phyloP scores from a whole-genome alignment of 2,329 filamentous ascomycete species.

The Xylaria hypoxylon region DNA sequence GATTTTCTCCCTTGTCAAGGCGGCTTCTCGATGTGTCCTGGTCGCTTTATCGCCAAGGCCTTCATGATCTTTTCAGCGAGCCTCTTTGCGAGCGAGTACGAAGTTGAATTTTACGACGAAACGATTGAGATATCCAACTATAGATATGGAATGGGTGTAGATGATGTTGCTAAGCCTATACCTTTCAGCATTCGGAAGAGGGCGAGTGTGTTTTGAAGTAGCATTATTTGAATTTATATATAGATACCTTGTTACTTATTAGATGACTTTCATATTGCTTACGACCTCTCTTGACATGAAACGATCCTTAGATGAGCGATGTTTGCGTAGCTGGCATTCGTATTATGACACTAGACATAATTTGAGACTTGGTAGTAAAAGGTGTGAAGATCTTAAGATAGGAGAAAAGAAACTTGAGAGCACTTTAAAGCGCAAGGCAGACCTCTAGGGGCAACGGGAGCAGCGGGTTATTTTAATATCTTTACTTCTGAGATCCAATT shows the following conservation, averaged over 20 bases:
- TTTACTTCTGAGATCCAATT: too few species aligned
- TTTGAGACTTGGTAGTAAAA: too few species aligned
- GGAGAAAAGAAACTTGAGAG: too few species aligned
- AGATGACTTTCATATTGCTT: background rate
- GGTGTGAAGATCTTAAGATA: too few species aligned
- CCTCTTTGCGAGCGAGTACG: slow-evolving; percentile 32
- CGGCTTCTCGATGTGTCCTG: slow-evolving; percentile 38
- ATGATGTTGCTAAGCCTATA: slow-evolving; percentile 35
- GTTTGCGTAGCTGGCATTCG: too few species aligned
- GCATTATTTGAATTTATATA: slow-evolving; percentile 17
- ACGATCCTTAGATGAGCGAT: too few species aligned
- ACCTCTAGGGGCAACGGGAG: too few species aligned
- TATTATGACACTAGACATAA: too few species aligned
- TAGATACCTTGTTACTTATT: slow-evolving; percentile 11
- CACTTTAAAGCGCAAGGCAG: too few species aligned
- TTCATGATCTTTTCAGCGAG: slow-evolving; percentile 35
- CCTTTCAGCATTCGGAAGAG: slow-evolving; percentile 38
- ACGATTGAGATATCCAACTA: slow-evolving; percentile 28
- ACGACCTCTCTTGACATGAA: background rate
- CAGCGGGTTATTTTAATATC: too few species aligned
- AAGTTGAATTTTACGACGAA: slow-evolving; percentile 35
- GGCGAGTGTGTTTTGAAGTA: slow-evolving; percentile 6
- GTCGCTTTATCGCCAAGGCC: slow-evolving; percentile 38
- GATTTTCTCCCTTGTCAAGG: slow-evolving; percentile 18
- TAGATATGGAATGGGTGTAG: slow-evolving; percentile 40